Evolutionary conservation across 441 rosid genomes (phyloP), one percentile per base, ranked within the genome.

Genomic region (Iberis amara): DNA sequence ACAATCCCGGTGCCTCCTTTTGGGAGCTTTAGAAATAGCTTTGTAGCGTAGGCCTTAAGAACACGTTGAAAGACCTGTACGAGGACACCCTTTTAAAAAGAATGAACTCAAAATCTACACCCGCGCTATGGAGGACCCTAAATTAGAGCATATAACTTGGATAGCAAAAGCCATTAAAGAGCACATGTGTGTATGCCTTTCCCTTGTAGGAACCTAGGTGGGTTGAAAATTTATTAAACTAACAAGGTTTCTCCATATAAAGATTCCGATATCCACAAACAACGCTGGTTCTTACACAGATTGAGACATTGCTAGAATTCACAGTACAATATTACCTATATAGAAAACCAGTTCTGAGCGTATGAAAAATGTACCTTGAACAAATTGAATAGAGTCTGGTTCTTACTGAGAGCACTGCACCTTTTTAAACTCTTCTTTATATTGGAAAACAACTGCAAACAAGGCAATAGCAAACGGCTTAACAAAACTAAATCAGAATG

Each of bases 351-450:
- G 47, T 12, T 32, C 8, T 43, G 51, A 33, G 40, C 30, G 31
- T 36, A 55, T 18, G 52, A 58, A 32, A 46, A 51, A 58, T 39
- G 44, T 74, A 94, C 99, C 97, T 85, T 94, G 69, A 89, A 83
- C 80, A 94, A 74, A 78, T 85, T 82, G 69, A 73, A 83, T 58
- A 94, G 67, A 2, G 96, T 85, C 71, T 89, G 95, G 74, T 72
- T 83, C 82, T 85, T 87, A 65, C 89, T 89, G 64, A 89, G 74
- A 68, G 82, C 75, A 76, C 81, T 87, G 79, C 99, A 94, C 39
- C 99, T 78, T 75, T 94, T 94, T 74, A 94, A 77, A 81, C 94
- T 94, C 79, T 94, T 85, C 70, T 94, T 94, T 78, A 94, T 94
- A 52, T 85, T 78, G 51, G 85, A 79, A 76, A 94, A 89, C 75